Evolutionary conservation across 805 yeast genomes (phyloP).

Genomic region (Blastobotrys muscicola): DNA sequence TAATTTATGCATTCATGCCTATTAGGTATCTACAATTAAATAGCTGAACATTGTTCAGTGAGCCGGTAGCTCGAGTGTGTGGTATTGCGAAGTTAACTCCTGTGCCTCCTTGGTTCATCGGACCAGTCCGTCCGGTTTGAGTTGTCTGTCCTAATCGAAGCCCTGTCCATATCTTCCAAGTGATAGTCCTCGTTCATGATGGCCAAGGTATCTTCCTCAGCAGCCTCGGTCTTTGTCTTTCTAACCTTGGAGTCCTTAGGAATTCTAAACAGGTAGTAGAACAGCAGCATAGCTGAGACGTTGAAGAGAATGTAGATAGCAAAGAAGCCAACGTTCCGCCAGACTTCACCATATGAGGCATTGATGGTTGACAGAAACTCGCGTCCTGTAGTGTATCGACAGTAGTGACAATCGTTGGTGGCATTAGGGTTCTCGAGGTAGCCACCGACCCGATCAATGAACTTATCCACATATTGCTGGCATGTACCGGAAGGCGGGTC

Average conservation of each 20-base stretch:
- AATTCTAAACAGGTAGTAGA: constrained; percentile 25
- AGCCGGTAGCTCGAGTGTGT: too few relatives aligned
- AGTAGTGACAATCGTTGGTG: constrained; percentile 33
- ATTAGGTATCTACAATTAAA: too few relatives aligned
- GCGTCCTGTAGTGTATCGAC: constrained; percentile 32
- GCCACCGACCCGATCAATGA: constrained; percentile 40
- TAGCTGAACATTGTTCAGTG: too few relatives aligned
- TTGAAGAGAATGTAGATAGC: constrained; percentile 51
- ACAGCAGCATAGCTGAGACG: constrained; percentile 25
- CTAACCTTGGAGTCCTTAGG: not conserved
- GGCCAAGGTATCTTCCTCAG: too few relatives aligned
- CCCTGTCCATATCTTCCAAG: too few relatives aligned
- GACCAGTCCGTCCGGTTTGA: too few relatives aligned
- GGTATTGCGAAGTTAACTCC: too few relatives aligned
- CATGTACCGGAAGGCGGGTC: constrained; percentile 58
- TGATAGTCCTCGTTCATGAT: too few relatives aligned
- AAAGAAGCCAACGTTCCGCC: constrained; percentile 60
- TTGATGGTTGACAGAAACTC: constrained; percentile 35
- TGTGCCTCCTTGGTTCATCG: too few relatives aligned
- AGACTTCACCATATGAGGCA: constrained; percentile 37
- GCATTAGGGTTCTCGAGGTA: constrained; percentile 47
- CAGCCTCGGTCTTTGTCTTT: too few relatives aligned
- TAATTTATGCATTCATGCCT: too few relatives aligned
- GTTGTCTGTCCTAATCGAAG: too few relatives aligned
- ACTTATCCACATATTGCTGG: constrained; percentile 40